Conservation (phyloP, 208 protist species). For the Leishmania gerbilli region DNA sequence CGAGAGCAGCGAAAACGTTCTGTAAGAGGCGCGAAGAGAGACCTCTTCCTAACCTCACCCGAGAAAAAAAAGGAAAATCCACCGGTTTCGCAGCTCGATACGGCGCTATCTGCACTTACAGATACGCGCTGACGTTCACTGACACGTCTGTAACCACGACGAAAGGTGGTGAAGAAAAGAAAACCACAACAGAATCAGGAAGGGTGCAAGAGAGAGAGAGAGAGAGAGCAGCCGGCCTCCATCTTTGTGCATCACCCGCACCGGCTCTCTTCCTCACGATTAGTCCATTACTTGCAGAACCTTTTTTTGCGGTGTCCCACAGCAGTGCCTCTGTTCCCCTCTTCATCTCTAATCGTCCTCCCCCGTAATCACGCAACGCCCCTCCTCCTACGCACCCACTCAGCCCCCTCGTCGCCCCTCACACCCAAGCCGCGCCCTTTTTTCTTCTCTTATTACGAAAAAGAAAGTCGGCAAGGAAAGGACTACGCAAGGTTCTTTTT, state of each 20-base stretch:
- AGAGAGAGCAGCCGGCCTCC: neutral
- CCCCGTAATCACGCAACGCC: neutral
- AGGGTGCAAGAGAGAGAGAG: neutral
- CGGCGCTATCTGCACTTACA: neutral
- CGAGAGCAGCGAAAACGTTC: slow-evolving; percentile 1
- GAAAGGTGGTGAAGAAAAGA: neutral
- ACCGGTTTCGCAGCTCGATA: neutral
- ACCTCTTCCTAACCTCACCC: neutral
- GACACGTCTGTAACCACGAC: neutral
- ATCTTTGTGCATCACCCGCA: neutral
- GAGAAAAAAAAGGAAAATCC: neutral
- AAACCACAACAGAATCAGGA: neutral
- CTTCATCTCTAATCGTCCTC: neutral
- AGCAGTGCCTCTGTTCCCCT: neutral
- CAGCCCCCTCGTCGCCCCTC: neutral
- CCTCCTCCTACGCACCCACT: neutral
- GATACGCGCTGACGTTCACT: neutral
- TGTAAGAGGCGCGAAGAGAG: neutral
- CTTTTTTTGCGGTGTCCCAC: neutral
- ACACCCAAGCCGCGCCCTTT: neutral
- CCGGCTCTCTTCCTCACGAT: neutral
- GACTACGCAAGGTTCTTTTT: neutral
- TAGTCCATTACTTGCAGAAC: neutral
- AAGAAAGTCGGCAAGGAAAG: neutral
- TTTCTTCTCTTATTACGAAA: neutral